Base-by-base conservation (phyloP, 345 rosid genomes). In the Hibiscus syriacus region DNA sequence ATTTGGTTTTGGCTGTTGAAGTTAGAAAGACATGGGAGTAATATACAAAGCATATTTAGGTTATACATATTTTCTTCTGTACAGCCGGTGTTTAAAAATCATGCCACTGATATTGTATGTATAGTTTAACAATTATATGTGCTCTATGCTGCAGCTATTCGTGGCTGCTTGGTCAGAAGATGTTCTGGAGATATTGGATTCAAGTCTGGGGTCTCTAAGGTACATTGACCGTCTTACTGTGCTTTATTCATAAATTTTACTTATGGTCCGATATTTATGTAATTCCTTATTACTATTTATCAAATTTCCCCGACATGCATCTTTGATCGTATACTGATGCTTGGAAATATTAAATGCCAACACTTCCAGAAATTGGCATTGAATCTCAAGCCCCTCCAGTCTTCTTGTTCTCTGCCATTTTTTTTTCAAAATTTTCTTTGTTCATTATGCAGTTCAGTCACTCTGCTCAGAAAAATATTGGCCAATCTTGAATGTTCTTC, bases 101-200 rank as follows among this genome's bases (percentile, higher is more conserved):
- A 12, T 22, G 50, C 26, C 30, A 16, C n/a, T 2, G 12, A 19
- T 5, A 16, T 20, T 66, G 14, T 27, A n/a, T 39, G 46, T 58
- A 12, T 29, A 7, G 3, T 48, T 30, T 58, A 14, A 25, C 55
- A 30, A 43, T 55, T 53, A 45, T 55, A 34, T 49, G 23, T 45
- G 2, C 29, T 48, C 13, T 61, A 46, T 71, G 22, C 65, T 81
- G 78, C 82, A 94, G 99, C 56, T 56, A 84, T 91, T 74, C 99
- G 99, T 61, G 99, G 99, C 67, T 91, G 93, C 90, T 77, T 89
- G 84, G 96, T 89, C 66, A 84, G 99, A 85, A 84, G 89, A 81
- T 94, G 92, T 80, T 87, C 99, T 0, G 96, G 92, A 63, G 82
- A 91, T 73, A 66, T 83, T 60, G 86, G 90, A 70, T 82, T 87